Evolutionary conservation across 1,139 yeast genomes (phyloP).

Genomic region (Kluyveromyces sp.): DNA sequence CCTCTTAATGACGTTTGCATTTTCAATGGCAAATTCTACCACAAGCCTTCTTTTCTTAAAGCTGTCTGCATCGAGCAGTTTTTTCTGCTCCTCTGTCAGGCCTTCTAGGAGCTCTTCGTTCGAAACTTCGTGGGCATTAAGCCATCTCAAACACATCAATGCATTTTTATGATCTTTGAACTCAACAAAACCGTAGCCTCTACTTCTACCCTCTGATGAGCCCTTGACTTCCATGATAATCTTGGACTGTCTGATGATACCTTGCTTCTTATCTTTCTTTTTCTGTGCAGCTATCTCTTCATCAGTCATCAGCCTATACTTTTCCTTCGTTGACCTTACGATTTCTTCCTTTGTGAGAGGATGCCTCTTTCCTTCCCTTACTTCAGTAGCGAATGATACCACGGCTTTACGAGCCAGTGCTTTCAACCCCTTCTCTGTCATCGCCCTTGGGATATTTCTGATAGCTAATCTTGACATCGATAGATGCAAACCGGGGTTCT

Average conservation of each 20-base stretch:
- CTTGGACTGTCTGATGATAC: slow-evolving; percentile 91
- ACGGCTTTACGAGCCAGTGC: slow-evolving; percentile 93
- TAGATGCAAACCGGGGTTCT: slow-evolving; percentile 84
- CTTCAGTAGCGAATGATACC: slow-evolving; percentile 93
- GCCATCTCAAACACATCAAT: slow-evolving; percentile 94
- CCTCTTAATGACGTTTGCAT: slow-evolving; percentile 87
- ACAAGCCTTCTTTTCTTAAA: slow-evolving; percentile 65
- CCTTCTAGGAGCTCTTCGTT: slow-evolving; percentile 66
- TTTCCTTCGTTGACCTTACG: slow-evolving; percentile 65
- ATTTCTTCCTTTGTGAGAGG: slow-evolving; percentile 87
- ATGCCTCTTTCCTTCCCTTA: slow-evolving; percentile 65
- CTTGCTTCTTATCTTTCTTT: slow-evolving; percentile 67
- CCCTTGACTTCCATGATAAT: slow-evolving; percentile 89
- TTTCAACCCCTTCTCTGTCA: slow-evolving; percentile 82
- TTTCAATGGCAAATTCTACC: slow-evolving; percentile 93
- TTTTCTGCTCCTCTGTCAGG: slow-evolving; percentile 60
- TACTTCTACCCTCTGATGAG: slow-evolving; percentile 76
- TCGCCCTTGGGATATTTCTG: slow-evolving; percentile 86
- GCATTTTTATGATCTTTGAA: slow-evolving; percentile 90
- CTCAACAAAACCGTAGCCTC: slow-evolving; percentile 96
- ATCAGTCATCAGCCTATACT: slow-evolving; percentile 41
- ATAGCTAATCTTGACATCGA: slow-evolving; percentile 91
- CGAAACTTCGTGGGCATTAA: slow-evolving; percentile 85
- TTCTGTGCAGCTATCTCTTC: slow-evolving; percentile 39
- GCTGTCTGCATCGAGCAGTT: slow-evolving; percentile 46